Base-by-base conservation (phyloP, 352 stramenopile genomes). In the Globisporangium okanoganense region DNA sequence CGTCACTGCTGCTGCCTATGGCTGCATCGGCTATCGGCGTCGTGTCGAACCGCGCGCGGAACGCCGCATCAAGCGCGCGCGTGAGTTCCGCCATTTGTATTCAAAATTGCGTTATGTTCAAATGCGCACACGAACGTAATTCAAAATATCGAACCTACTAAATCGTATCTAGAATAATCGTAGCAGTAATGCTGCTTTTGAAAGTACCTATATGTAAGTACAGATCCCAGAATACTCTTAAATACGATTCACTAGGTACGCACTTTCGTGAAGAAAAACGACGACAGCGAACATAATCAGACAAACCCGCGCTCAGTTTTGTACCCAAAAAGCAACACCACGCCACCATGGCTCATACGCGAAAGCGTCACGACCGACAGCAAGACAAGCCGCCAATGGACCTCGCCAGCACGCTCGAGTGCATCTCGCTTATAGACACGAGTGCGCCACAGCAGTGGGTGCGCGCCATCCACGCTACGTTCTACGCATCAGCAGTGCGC, bases 401-500 rank as follows among this genome's bases (percentile, higher is more conserved):
- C 9, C 54, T 60, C 40, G n/a, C 25, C 31, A 44, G 55, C 13
- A 47, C 3, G 49, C 64, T 70, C 56, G 43, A 56, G 29, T 22
- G 14, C 3, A 29, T 64, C 43, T 16, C 41, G 3, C 2, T 36
- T 7, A 36, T 45, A 33, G 44, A 48, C 6, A 10, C n/a, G 6
- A 61, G 31, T 58, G 33, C 35, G 0, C 43, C 47, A 29, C 51
- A 60, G 31, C 58, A 67, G 22, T 80, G 72, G 72, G 49, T 56
- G 2, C 27, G 49, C 16, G 38, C 48, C n/a, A 61, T 80, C 10
- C 70, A 80, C 62, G 18, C 9, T 0, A 59, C 65, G 2, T 80
- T 80, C 31, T 80, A 80, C 65, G 35, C 56, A 5, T 45, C 56
- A 27, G 58, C 61, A 12, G 22, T 54, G 25, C 65, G 65, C 10